A percentile compares a stretch with the other conserved stretches of the same genome.
These are phyloP conservation scores for Trametes punicea DNA, from an alignment of 768 basidiomycete species.

Conservation along the genomic window DNA sequence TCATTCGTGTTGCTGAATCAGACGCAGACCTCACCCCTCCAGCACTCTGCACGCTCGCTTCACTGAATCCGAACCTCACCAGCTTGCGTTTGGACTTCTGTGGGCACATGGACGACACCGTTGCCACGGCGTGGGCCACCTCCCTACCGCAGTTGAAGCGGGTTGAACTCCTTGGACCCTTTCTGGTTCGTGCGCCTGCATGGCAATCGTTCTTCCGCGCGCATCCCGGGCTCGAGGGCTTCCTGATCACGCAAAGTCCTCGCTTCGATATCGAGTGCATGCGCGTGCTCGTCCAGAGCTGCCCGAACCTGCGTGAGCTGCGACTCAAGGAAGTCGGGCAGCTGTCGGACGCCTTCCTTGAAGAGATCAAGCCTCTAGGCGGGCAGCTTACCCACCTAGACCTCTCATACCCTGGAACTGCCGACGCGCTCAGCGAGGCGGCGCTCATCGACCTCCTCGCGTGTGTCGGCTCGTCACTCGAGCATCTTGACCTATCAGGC, in stretches of 20 bases:
- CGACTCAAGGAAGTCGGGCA: slow-evolving; percentile 76
- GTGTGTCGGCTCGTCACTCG: slow-evolving; percentile 51
- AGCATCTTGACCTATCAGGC: slow-evolving; percentile 66
- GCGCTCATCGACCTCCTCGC: slow-evolving; percentile 55
- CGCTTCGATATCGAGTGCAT: slow-evolving; percentile 77
- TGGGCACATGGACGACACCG: slow-evolving; percentile 69
- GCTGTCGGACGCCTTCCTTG: slow-evolving; percentile 63
- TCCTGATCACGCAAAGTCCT: slow-evolving; percentile 83
- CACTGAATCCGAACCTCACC: slow-evolving; percentile 82
- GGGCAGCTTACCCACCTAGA: slow-evolving; percentile 58
- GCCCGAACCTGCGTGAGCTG: slow-evolving; percentile 62
- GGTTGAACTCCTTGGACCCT: slow-evolving; percentile 84
- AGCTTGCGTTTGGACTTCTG: slow-evolving; percentile 81
- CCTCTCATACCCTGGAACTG: slow-evolving; percentile 52
- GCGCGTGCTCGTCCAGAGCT: slow-evolving; percentile 48
- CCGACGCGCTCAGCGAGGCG: slow-evolving; percentile 50
- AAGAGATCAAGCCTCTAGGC: slow-evolving; percentile 44
- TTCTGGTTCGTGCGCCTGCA: slow-evolving; percentile 67
- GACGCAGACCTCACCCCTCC: slow-evolving; percentile 60
- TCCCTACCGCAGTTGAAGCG: slow-evolving; percentile 64
- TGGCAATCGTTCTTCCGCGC: slow-evolving; percentile 76
- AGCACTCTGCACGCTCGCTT: slow-evolving; percentile 66
- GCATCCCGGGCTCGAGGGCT: slow-evolving; percentile 60
- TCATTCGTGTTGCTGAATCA: not conserved
- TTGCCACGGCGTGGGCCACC: slow-evolving; percentile 55